Evolutionary conservation across 2,329 filamentous ascomycete genomes (phyloP).

Genomic region (Penicillium sp.): DNA sequence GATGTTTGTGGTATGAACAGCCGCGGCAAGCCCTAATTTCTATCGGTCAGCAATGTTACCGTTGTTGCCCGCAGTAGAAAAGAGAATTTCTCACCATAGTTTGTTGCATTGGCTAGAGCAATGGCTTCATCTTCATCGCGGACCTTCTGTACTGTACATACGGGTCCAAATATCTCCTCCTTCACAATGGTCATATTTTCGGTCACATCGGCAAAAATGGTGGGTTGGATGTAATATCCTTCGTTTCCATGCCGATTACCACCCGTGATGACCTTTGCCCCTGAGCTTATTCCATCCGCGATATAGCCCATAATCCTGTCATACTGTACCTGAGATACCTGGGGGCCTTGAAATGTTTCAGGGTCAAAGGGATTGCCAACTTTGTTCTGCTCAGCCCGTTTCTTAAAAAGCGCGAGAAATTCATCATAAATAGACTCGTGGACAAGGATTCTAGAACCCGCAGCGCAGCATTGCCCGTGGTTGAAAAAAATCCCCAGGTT

Average conservation of each 20-base stretch:
- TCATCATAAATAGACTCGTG: slow-evolving; percentile 51
- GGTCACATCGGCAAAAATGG: slow-evolving; percentile 44
- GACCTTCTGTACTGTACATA: slow-evolving; percentile 39
- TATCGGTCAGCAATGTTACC: background rate
- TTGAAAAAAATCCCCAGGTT: slow-evolving; percentile 50
- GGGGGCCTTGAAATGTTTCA: slow-evolving; percentile 77
- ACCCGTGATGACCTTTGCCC: slow-evolving; percentile 60
- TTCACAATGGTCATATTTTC: slow-evolving; percentile 61
- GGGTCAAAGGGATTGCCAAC: slow-evolving; percentile 68
- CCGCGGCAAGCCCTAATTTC: slow-evolving; percentile 2
- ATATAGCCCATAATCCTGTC: slow-evolving; percentile 72
- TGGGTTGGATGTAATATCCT: slow-evolving; percentile 82
- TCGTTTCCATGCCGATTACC: slow-evolving; percentile 67
- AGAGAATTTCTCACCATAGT: background rate
- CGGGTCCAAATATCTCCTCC: slow-evolving; percentile 72
- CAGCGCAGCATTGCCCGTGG: slow-evolving; percentile 53
- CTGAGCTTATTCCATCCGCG: slow-evolving; percentile 59
- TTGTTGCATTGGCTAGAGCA: background rate
- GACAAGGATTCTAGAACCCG: slow-evolving; percentile 54
- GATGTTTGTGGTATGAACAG: slow-evolving; percentile 2
- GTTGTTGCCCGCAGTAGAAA: background rate
- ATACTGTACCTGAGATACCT: slow-evolving; percentile 74
- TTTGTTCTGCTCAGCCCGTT: slow-evolving; percentile 64
- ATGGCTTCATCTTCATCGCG: background rate
- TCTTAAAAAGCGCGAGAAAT: slow-evolving; percentile 67